These are phyloP conservation scores for Leccinum pachyderme DNA, from an alignment of 1,284 basidiomycete genomes.

Conservation along the genomic window DNA sequence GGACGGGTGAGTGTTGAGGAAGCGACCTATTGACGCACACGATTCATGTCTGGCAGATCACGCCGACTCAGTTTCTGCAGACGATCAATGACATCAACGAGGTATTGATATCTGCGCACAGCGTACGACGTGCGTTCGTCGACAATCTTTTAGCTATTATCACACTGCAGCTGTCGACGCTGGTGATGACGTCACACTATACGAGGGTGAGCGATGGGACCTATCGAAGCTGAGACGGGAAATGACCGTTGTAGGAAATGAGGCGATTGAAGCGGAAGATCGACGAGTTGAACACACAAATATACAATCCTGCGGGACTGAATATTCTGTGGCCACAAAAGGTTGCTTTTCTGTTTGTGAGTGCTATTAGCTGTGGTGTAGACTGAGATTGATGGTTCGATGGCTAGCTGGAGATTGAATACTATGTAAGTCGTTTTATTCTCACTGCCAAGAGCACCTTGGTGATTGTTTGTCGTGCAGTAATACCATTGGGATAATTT, in stretches of 20 bases:
- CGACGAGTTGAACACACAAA: constrained; percentile 58
- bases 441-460: not conserved
- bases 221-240: not conserved
- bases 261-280: constrained; percentile 58
- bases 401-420: constrained; percentile 72
- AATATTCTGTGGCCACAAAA: constrained; percentile 78
- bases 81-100: constrained; percentile 85
- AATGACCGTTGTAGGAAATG: constrained; percentile 62
- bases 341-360: constrained; percentile 82
- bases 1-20: constrained; percentile 59
- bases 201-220: constrained; percentile 52
- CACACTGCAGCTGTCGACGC: constrained; percentile 69
- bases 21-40: not conserved
- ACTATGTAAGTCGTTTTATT: constrained; percentile 52
- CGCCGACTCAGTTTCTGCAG: constrained; percentile 79
- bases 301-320: constrained; percentile 79
- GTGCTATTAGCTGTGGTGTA: constrained; percentile 35
- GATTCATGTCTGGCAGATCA: constrained; percentile 50
- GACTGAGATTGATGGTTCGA: not conserved
- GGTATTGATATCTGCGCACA: constrained; percentile 75
- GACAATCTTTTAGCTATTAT: constrained; percentile 72
- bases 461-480: constrained; percentile 7
- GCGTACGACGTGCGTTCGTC: constrained; percentile 57
- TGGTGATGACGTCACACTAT: constrained; percentile 69
- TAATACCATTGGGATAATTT: constrained; percentile 21